Conservation (phyloP, 108 stramenopile genomes). For the Skeletonema tropicum region DNA sequence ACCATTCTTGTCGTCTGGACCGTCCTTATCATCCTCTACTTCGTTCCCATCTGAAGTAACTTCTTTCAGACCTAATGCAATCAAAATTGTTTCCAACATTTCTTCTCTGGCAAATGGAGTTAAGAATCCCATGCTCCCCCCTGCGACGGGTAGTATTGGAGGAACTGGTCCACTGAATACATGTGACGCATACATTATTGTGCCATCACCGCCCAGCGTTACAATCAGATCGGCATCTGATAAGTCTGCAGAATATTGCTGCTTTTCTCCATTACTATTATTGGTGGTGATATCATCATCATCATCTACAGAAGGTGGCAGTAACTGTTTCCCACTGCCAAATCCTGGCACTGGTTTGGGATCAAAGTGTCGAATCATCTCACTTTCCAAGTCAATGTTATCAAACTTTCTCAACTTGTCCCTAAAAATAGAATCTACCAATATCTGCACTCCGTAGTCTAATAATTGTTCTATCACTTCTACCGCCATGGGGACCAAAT, state of each 20-base stretch:
- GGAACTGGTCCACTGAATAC: slow-evolving; percentile 72
- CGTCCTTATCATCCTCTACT: slow-evolving; percentile 13
- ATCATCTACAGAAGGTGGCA: background rate
- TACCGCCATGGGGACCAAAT: slow-evolving; percentile 60
- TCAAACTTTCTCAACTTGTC: slow-evolving; percentile 63
- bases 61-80: slow-evolving; percentile 64
- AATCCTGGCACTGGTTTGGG: slow-evolving; percentile 59
- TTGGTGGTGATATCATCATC: background rate
- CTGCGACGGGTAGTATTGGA: slow-evolving; percentile 88
- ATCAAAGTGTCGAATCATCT: slow-evolving; percentile 71
- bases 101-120: slow-evolving; percentile 85
- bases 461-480: slow-evolving; percentile 56
- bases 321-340: slow-evolving; percentile 49
- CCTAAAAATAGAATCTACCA: slow-evolving; percentile 65
- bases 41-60: slow-evolving; percentile 12
- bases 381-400: slow-evolving; percentile 46
- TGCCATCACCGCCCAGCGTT: slow-evolving; percentile 86
- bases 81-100: slow-evolving; percentile 76
- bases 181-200: slow-evolving; percentile 78
- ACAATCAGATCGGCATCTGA: slow-evolving; percentile 70
- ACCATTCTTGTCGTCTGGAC: slow-evolving; percentile 5
- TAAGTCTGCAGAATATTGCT: slow-evolving; percentile 32
- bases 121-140: slow-evolving; percentile 94
- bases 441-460: slow-evolving; percentile 51
- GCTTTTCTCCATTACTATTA: slow-evolving; percentile 23